Evolutionary conservation across 305 asterid genomes (phyloP), one percentile per base, ranked within the genome.

Genomic region (Striga hermonthica): DNA sequence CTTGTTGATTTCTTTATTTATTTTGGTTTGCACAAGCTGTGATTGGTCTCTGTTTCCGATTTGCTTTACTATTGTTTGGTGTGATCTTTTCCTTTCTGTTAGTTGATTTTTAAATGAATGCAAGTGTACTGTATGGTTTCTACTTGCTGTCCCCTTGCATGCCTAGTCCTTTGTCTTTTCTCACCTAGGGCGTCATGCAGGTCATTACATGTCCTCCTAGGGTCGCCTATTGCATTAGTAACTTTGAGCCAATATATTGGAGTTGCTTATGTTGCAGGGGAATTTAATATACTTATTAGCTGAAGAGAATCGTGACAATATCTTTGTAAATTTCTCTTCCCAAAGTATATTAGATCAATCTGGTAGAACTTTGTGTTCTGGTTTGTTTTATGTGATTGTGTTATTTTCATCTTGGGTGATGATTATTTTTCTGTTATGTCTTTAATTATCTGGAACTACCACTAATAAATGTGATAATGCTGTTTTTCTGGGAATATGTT

Each of bases 401-500:
- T 5, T 54, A 37, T 28, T 65, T 60, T 53, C 28, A 45, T 34
- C 34, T 60, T 60, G 49, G 47, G 39, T 72, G 49, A 14, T 57
- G 38, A 16, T 60, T 12, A 64, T 67, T 50, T 6, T 39, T 49
- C 64, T 48, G 48, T 3, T 56, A 63, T 61, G 71, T 43, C 50
- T 67, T 57, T 66, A 38, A 64, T 53, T 39, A 54, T 68, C 36
- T 34, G 62, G 9, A 60, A 53, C 57, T 64, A 65, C 56, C 36
- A 54, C 15, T 64, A 57, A 57, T 58, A 39, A 54, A 54, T 49
- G 38, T 72, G 68, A 66, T 69, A 45, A 63, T 66, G 56, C 62
- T 68, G 65, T 64, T 70, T 22, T 68, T 43, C 60, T 70, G 65
- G 60, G 56, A 60, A 69, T 81, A 50, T 68, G 71, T 58, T 74